phyloP scores from a whole-genome alignment of 75 land plant species.

The Selaginella moellendorffii region DNA sequence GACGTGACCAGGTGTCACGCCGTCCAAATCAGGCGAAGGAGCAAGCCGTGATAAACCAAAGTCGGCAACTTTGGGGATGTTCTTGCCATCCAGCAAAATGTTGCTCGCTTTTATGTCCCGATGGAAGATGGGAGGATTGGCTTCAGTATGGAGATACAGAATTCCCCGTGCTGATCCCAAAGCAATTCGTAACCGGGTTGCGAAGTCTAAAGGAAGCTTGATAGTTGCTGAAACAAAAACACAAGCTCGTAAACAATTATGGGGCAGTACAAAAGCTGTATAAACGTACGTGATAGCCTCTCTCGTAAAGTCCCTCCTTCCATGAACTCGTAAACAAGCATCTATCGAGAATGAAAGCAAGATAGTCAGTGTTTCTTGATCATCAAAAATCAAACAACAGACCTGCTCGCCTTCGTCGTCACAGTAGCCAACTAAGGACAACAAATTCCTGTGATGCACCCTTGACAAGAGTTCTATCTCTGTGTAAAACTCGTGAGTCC shows the following conservation, averaged over 20 bases:
- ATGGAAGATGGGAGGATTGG: slow-evolving; percentile 56
- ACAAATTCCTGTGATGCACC: slow-evolving; percentile 47
- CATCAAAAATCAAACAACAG: too few species aligned
- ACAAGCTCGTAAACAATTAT: neutral
- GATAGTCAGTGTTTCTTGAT: too few species aligned
- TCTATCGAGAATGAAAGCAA: slow-evolving; percentile 14
- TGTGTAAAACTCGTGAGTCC: slow-evolving; percentile 37
- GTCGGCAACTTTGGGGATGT: slow-evolving; percentile 59
- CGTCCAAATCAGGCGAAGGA: slow-evolving; percentile 27
- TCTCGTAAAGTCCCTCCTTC: slow-evolving; percentile 24
- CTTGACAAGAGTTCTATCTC: slow-evolving; percentile 55
- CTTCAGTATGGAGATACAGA: slow-evolving; percentile 49
- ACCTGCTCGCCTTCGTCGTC: slow-evolving; percentile 53
- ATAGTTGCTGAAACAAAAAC: neutral
- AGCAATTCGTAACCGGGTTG: slow-evolving; percentile 36
- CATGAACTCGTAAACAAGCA: slow-evolving; percentile 45
- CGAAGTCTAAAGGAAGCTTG: slow-evolving; percentile 25
- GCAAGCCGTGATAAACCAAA: slow-evolving; percentile 51
- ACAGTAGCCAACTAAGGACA: slow-evolving; percentile 46
- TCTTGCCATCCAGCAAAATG: slow-evolving; percentile 59
- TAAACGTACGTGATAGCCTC: neutral
- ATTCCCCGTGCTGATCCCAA: slow-evolving; percentile 46
- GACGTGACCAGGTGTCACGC: slow-evolving; percentile 24
- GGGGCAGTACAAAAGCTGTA: neutral
- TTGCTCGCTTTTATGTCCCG: slow-evolving; percentile 66